Percentiles rank a stretch among this genome's conserved stretches.
Conservation (phyloP, 495 filamentous ascomycete genomes). For the Podospora australis region DNA sequence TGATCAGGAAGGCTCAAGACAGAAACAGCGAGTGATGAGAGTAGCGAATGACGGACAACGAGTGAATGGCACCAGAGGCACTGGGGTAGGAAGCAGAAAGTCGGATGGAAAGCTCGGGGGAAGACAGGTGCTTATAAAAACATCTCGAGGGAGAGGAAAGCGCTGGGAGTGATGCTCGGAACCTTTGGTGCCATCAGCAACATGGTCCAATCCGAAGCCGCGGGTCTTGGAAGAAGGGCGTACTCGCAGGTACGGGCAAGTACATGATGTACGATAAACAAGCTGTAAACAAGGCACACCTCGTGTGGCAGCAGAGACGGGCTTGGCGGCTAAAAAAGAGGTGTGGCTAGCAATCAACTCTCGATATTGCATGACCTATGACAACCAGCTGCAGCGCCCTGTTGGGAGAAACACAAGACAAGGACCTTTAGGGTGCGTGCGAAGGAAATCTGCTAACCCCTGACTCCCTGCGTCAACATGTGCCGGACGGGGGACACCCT, state of each 20-base stretch:
- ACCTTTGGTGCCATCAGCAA: not conserved
- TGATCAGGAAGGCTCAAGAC: too few relatives aligned
- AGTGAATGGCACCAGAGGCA: constrained; percentile 22
- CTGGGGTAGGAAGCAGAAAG: constrained; percentile 10
- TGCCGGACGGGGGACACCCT: not conserved
- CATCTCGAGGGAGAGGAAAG: not conserved
- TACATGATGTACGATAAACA: constrained; percentile 1
- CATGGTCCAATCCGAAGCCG: not conserved
- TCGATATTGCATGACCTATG: constrained; percentile 8
- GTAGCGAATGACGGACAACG: constrained; percentile 21
- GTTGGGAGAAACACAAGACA: not conserved
- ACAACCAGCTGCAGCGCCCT: not conserved
- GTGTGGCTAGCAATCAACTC: constrained; percentile 19
- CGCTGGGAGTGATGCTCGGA: not conserved
- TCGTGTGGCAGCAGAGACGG: constrained; percentile 7
- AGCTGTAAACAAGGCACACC: constrained; percentile 1
- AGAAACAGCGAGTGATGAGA: too few relatives aligned
- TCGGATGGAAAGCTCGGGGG: not conserved
- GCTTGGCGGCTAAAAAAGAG: constrained; percentile 18
- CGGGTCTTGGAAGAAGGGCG: not conserved
- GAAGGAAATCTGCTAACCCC: not conserved
- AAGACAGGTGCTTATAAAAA: constrained; percentile 6
- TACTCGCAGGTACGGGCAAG: not conserved
- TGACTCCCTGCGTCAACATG: constrained; percentile 1
- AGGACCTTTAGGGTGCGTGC: too few relatives aligned